Evolutionary conservation across 306 rosid genomes (phyloP).

Genomic region (Cercis canadensis): DNA sequence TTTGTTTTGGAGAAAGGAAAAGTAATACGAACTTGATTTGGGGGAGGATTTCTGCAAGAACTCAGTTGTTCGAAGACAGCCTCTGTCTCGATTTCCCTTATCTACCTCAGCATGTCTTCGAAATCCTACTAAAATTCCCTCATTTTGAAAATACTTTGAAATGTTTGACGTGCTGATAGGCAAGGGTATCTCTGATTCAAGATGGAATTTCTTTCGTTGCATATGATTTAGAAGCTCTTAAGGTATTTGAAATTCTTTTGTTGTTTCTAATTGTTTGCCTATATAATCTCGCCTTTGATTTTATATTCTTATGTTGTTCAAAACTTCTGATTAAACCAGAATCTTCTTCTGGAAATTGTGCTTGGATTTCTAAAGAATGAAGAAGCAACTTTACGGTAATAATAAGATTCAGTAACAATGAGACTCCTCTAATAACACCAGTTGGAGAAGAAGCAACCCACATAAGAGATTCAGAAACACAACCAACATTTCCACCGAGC

Average conservation of each 20-base stretch:
- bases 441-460: constrained; percentile 38
- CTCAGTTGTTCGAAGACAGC: too few species aligned
- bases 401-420: too few species aligned
- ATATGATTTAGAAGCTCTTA: constrained; percentile 69
- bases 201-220: constrained; percentile 56
- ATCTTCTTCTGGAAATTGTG: constrained; percentile 35
- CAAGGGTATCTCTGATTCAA: constrained; percentile 67
- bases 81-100: too few species aligned
- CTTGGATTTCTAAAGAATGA: constrained; percentile 52
- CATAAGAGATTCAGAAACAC: constrained; percentile 27
- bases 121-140: too few species aligned
- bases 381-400: constrained; percentile 59
- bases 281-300: not conserved
- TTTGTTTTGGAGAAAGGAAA: too few species aligned
- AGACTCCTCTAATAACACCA: constrained; percentile 49
- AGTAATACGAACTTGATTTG: too few species aligned
- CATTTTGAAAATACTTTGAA: constrained; percentile 24
- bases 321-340: constrained; percentile 13
- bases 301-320: constrained; percentile 19
- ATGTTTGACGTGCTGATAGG: constrained; percentile 45
- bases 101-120: too few species aligned
- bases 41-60: too few species aligned
- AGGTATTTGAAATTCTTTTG: constrained; percentile 47
- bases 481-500: constrained; percentile 24
- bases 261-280: not conserved